These are phyloP conservation scores for Leccinum sublutescens DNA, from an alignment of 768 basidiomycete genomes.

Conservation along the genomic window DNA sequence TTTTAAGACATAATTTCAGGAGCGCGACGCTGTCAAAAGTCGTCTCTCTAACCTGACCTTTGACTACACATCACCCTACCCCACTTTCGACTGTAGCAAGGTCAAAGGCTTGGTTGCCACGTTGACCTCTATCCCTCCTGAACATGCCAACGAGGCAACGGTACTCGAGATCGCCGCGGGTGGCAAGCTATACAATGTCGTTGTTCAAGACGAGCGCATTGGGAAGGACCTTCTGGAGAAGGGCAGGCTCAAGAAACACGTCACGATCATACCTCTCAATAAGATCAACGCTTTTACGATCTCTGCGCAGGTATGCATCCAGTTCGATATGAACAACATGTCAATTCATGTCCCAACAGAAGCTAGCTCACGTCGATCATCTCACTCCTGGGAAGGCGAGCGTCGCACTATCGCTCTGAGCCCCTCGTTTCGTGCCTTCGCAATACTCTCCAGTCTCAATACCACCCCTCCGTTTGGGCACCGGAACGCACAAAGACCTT, in stretches of 20 bases:
- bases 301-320: constrained; percentile 42
- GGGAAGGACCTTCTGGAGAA: constrained; percentile 83
- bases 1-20: constrained; percentile 39
- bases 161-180: constrained; percentile 94
- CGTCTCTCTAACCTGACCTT: constrained; percentile 76
- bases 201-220: constrained; percentile 87
- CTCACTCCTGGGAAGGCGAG: constrained; percentile 79
- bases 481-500: too few relatives aligned
- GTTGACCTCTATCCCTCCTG: constrained; percentile 71
- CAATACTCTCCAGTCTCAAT: too few relatives aligned
- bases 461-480: too few relatives aligned
- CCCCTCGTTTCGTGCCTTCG: too few relatives aligned
- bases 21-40: constrained; percentile 65
- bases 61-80: constrained; percentile 72
- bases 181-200: constrained; percentile 86
- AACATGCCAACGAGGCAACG: constrained; percentile 76
- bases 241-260: constrained; percentile 76
- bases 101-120: constrained; percentile 92
- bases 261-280: constrained; percentile 91
- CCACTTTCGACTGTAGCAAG: constrained; percentile 76
- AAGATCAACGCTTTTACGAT: constrained; percentile 74
- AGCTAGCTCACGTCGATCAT: constrained; percentile 67
- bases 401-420: constrained; percentile 73
- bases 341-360: constrained; percentile 42
- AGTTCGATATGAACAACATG: background rate